A percentile compares a stretch with the other conserved stretches of the same genome.
Conservation (phyloP, 331 rosid species). For the Cydonia oblonga region DNA sequence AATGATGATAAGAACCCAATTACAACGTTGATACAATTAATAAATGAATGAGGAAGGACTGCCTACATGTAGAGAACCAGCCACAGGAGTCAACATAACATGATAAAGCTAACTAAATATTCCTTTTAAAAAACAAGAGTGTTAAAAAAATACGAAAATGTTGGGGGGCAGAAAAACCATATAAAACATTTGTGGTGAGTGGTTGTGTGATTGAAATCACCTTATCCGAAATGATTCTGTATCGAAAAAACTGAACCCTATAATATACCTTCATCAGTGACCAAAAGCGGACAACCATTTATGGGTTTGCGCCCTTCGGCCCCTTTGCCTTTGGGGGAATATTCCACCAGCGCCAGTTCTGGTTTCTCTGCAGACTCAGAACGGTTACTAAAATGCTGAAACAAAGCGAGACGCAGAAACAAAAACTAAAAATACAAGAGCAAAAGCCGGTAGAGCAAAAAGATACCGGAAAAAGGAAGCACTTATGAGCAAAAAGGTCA, state of each 20-base stretch:
- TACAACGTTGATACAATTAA: neutral
- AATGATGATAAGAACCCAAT: no score
- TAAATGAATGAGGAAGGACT: no score
- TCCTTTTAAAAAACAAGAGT: neutral
- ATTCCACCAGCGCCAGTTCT: slow-evolving; percentile 62
- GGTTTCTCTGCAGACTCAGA: slow-evolving; percentile 32
- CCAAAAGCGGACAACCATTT: slow-evolving; percentile 19
- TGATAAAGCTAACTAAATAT: neutral
- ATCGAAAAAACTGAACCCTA: neutral
- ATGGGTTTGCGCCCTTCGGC: neutral
- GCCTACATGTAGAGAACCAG: no score
- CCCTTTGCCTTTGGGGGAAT: slow-evolving; percentile 32
- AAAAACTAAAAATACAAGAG: neutral
- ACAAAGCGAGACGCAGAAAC: neutral
- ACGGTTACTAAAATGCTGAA: neutral
- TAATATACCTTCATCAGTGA: slow-evolving; percentile 37
- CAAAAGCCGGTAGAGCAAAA: neutral
- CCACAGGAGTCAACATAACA: neutral
- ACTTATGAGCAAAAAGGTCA: neutral
- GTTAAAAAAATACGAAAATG: neutral
- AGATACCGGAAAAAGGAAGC: neutral
- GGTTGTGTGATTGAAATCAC: slow-evolving; percentile 7
- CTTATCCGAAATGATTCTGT: slow-evolving; percentile 5
- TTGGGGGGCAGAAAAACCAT: slow-evolving; percentile 1
- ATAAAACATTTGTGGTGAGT: slow-evolving; percentile 8